Evolutionary conservation across 192 early-diverging fungal genomes (phyloP).

Genomic region (Backusella australiensis): DNA sequence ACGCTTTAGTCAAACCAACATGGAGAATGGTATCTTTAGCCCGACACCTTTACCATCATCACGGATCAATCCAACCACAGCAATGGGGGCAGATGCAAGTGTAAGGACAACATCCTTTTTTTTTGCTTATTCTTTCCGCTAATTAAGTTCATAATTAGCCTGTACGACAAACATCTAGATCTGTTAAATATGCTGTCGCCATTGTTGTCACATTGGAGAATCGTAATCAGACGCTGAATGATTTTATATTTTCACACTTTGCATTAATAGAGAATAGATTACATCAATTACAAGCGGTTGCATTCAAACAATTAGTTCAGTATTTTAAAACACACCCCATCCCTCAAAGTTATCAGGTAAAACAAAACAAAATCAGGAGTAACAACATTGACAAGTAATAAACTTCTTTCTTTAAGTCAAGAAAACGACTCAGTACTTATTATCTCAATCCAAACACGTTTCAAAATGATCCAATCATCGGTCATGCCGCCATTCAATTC

Average conservation of each 20-base stretch:
- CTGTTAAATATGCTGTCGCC: conserved; percentile 51
- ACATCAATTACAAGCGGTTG: conserved; percentile 51
- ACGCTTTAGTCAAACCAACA: conserved; percentile 53
- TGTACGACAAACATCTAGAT: conserved; percentile 38
- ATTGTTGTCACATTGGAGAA: conserved; percentile 49
- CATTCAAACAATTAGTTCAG: conserved; percentile 39
- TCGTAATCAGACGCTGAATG: conserved; percentile 40
- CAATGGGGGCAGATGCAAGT: conserved; percentile 12
- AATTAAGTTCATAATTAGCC: conserved; percentile 3
- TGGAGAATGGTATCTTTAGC: conserved; percentile 57
- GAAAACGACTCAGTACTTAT: background rate
- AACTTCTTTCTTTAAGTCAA: background rate
- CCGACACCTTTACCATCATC: conserved; percentile 50
- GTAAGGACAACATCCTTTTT: background rate
- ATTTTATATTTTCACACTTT: conserved; percentile 59
- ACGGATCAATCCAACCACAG: conserved; percentile 27
- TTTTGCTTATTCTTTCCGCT: background rate
- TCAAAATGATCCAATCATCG: conserved; percentile 46
- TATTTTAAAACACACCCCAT: conserved; percentile 13
- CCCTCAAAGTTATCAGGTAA: conserved; percentile 4
- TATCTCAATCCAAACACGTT: conserved; percentile 40
- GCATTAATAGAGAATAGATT: conserved; percentile 53
- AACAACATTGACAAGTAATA: background rate
- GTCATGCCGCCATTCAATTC: conserved; percentile 45
- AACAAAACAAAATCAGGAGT: background rate